Conservation (phyloP, 805 yeast genomes). For the Starmerella davenportii region DNA sequence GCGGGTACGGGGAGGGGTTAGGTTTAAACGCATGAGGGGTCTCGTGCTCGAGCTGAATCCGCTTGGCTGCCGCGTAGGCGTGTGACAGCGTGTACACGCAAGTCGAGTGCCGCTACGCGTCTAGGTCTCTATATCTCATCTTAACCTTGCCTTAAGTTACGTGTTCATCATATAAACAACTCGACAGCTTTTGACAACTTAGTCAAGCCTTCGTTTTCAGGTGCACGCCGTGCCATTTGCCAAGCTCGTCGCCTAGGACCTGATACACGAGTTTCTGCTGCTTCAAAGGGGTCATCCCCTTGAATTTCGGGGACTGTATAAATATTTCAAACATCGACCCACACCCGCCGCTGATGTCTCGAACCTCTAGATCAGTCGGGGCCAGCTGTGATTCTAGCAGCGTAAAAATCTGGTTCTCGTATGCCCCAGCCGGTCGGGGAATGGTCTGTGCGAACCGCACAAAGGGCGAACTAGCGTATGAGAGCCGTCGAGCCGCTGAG, state of each 20-base stretch:
- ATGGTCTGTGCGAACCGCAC: not conserved
- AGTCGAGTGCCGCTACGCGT: no score
- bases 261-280: slow-evolving; percentile 85
- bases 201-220: slow-evolving; percentile 45
- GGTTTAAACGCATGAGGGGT: no score
- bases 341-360: slow-evolving; percentile 87
- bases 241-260: slow-evolving; percentile 63
- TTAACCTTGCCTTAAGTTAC: no score
- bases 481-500: no score
- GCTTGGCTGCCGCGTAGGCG: no score
- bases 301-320: slow-evolving; percentile 54
- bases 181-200: no score
- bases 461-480: no score
- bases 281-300: slow-evolving; percentile 67
- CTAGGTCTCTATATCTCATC: no score
- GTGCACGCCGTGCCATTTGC: slow-evolving; percentile 90
- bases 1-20: no score
- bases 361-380: slow-evolving; percentile 49
- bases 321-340: slow-evolving; percentile 93
- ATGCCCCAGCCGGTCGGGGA: slow-evolving; percentile 25
- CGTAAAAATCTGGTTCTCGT: slow-evolving; percentile 45
- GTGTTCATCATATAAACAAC: no score
- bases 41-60: no score
- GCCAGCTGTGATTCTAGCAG: slow-evolving; percentile 36
- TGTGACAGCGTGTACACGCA: no score